phyloP scores from a whole-genome alignment of 257 asterid species.

The Gentiana dahurica region DNA sequence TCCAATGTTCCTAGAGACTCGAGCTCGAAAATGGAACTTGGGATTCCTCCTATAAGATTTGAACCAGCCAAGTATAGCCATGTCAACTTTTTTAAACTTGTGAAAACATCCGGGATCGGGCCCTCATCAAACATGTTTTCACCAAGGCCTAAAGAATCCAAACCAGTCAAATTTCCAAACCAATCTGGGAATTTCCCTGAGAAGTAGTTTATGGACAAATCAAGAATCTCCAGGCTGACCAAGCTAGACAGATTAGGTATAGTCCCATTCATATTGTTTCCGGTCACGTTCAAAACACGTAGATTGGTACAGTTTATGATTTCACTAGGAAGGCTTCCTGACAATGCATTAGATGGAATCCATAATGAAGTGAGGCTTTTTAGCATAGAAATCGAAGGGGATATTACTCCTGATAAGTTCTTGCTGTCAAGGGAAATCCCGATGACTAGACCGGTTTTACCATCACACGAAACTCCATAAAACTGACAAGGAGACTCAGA shows the following conservation, averaged over 20 bases:
- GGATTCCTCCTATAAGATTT: constrained; percentile 57
- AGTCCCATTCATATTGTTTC: constrained; percentile 57
- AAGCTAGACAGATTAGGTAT: constrained; percentile 59
- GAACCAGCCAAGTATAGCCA: constrained; percentile 66
- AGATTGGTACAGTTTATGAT: constrained; percentile 42
- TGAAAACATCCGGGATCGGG: constrained; percentile 48
- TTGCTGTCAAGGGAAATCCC: constrained; percentile 57
- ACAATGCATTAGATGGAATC: constrained; percentile 44
- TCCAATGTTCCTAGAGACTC: constrained; percentile 66
- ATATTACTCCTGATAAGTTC: constrained; percentile 60
- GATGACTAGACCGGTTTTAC: constrained; percentile 42
- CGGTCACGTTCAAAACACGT: constrained; percentile 56
- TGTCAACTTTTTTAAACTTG: constrained; percentile 55
- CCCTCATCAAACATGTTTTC: constrained; percentile 52
- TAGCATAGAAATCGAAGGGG: constrained; percentile 52
- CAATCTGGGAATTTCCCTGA: constrained; percentile 71
- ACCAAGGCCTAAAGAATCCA: constrained; percentile 65
- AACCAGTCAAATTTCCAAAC: constrained; percentile 52
- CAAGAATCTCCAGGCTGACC: constrained; percentile 48
- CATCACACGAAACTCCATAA: constrained; percentile 68
- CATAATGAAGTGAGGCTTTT: constrained; percentile 41
- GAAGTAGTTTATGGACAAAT: constrained; percentile 59
- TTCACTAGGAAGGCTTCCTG: constrained; percentile 53
- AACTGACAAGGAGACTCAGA: constrained; percentile 64
- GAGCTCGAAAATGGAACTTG: constrained; percentile 53